Conservation (phyloP, 1,139 yeast genomes). For the Torulaspora pretoriensis region DNA sequence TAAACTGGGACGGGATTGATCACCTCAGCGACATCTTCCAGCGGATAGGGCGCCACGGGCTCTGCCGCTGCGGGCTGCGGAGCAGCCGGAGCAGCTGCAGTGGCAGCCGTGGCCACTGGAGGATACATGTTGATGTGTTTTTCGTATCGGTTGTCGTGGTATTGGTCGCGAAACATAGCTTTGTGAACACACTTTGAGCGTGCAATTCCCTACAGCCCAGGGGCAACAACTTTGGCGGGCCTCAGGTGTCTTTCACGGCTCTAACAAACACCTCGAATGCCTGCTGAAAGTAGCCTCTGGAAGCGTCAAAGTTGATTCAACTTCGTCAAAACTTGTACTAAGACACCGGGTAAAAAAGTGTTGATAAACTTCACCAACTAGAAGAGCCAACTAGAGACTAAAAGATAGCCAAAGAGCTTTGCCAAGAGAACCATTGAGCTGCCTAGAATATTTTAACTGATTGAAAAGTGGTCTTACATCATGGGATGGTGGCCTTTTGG, state of each 20-base stretch:
- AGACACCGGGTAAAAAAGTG: background rate
- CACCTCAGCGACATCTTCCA: conserved; percentile 20
- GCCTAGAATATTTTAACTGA: background rate
- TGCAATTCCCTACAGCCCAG: conserved; percentile 4
- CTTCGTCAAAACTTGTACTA: background rate
- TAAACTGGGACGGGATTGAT: conserved; percentile 19
- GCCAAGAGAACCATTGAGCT: background rate
- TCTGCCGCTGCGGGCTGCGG: conserved; percentile 3
- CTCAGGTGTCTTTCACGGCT: background rate
- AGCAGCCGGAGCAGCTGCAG: conserved; percentile 2
- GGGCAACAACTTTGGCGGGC: background rate
- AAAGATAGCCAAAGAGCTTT: background rate
- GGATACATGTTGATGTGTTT: conserved; percentile 25
- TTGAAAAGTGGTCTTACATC: background rate
- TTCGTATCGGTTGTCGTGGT: conserved; percentile 18
- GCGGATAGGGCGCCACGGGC: conserved; percentile 23
- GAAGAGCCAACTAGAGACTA: background rate
- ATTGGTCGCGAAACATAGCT: conserved; percentile 14
- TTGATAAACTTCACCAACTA: background rate
- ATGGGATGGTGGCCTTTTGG: conserved; percentile 19
- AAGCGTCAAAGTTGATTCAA: background rate
- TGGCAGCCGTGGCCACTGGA: conserved; percentile 8
- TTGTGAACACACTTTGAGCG: background rate
- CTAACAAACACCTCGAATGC: background rate
- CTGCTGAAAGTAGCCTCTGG: background rate